Conservation (phyloP, 805 yeast species). For the Spathaspora sp. region DNA sequence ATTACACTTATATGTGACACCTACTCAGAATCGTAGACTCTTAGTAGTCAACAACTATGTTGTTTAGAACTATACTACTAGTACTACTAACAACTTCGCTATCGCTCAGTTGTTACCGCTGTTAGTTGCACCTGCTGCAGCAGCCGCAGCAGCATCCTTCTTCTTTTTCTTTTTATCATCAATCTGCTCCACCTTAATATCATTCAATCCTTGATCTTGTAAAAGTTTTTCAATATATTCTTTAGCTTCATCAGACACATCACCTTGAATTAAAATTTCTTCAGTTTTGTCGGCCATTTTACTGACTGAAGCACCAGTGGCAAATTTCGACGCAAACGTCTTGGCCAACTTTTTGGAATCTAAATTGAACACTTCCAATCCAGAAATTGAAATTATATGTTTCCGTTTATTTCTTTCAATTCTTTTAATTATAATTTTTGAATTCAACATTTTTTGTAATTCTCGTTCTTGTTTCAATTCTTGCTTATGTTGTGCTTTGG, state of each 20-base stretch:
- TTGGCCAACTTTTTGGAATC: conserved; percentile 90
- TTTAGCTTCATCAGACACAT: conserved; percentile 88
- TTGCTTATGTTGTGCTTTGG: conserved; percentile 81
- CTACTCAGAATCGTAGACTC: too few species aligned
- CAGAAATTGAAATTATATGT: conserved; percentile 80
- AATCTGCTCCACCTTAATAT: conserved; percentile 84
- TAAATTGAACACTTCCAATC: conserved; percentile 82
- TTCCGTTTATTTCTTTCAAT: conserved; percentile 89
- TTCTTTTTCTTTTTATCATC: conserved; percentile 76
- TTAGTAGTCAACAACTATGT: too few species aligned
- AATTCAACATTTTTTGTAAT: conserved; percentile 68
- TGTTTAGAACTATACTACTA: too few species aligned
- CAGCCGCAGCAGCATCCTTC: conserved; percentile 11
- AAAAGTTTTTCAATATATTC: conserved; percentile 65
- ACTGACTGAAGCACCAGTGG: conserved; percentile 92
- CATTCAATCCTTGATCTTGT: conserved; percentile 76
- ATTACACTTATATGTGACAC: background rate
- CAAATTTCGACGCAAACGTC: conserved; percentile 89
- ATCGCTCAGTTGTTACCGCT: too few species aligned
- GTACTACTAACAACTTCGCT: background rate
- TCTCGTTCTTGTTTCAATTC: conserved; percentile 84
- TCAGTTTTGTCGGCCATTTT: conserved; percentile 90
- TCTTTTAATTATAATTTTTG: conserved; percentile 78
- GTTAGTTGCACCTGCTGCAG: too few species aligned
- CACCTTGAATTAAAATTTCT: conserved; percentile 91